Percentiles rank a stretch among this genome's conserved stretches.
These are phyloP conservation scores for Saposhnikovia divaricata DNA, from an alignment of 129 eudicot genomes.

Conservation along the genomic window DNA sequence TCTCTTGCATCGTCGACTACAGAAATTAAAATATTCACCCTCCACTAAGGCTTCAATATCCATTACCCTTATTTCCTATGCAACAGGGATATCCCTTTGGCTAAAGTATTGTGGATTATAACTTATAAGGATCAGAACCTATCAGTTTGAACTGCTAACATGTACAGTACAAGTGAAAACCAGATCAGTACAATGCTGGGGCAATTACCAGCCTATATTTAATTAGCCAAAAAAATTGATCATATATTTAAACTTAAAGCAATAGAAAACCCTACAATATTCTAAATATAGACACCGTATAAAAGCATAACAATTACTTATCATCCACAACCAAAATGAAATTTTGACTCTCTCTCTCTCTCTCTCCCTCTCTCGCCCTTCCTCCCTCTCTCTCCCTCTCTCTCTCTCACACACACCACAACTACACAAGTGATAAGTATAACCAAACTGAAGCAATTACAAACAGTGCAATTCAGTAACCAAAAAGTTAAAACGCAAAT, in stretches of 20 bases:
- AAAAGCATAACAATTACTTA: neutral
- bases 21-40: too few species aligned
- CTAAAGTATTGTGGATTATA: too few species aligned
- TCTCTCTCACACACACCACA: too few species aligned
- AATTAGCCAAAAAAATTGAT: neutral
- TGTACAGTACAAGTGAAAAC: neutral
- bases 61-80: neutral
- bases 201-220: neutral
- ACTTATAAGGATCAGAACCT: too few species aligned
- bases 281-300: neutral
- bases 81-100: too few species aligned
- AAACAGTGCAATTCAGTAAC: neutral
- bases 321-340: neutral
- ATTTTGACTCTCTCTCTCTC: too few species aligned
- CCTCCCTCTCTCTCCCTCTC: too few species aligned
- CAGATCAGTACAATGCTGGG: neutral
- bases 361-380: too few species aligned
- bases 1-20: too few species aligned
- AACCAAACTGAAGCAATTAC: neutral
- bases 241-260: neutral
- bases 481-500: neutral
- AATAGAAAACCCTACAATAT: neutral
- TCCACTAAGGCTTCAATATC: neutral
- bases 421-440: too few species aligned
- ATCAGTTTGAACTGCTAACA: neutral